Percentiles rank a stretch among this genome's conserved stretches.
These are phyloP conservation scores for Leccinum pachyderme DNA, from an alignment of 1,284 basidiomycete genomes.

Conservation along the genomic window DNA sequence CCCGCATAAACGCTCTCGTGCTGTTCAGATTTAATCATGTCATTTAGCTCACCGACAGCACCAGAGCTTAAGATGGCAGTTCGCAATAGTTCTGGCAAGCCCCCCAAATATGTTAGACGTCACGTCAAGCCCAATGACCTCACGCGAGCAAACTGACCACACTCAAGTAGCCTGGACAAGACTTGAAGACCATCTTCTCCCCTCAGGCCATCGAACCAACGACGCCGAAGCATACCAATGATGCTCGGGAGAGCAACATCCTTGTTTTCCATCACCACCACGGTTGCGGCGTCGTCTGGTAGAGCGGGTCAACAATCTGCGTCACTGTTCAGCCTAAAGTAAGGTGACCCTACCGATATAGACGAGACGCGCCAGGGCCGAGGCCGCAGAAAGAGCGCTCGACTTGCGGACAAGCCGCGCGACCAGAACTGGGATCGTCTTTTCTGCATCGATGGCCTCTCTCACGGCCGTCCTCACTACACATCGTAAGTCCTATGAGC, in stretches of 20 bases:
- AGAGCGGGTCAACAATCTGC: background rate
- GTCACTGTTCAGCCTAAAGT: background rate
- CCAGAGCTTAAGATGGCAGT: slow-evolving; percentile 14
- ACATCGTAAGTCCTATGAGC: background rate
- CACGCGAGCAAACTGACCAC: slow-evolving; percentile 14
- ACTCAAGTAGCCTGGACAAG: slow-evolving; percentile 17
- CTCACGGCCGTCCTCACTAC: slow-evolving; percentile 10
- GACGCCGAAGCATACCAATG: slow-evolving; percentile 22
- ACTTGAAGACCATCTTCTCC: slow-evolving; percentile 29
- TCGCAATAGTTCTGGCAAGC: slow-evolving; percentile 14
- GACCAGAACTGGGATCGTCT: slow-evolving; percentile 21
- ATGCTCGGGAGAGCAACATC: slow-evolving; percentile 6
- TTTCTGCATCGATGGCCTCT: slow-evolving; percentile 14
- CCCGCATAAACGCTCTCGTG: slow-evolving; percentile 16
- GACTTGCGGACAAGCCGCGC: slow-evolving; percentile 15
- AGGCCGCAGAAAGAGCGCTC: slow-evolving; percentile 23
- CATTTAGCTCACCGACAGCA: slow-evolving; percentile 9
- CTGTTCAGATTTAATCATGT: slow-evolving; percentile 16
- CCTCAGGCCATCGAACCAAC: slow-evolving; percentile 28
- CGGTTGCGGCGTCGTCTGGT: slow-evolving; percentile 17
- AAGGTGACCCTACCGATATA: slow-evolving; percentile 19
- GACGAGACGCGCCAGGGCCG: slow-evolving; percentile 16
- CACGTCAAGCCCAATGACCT: background rate
- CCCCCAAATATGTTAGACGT: background rate
- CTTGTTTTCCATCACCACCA: slow-evolving; percentile 12